Conservation (phyloP, 495 filamentous ascomycete species). For the Lophiostoma macrostomum region DNA sequence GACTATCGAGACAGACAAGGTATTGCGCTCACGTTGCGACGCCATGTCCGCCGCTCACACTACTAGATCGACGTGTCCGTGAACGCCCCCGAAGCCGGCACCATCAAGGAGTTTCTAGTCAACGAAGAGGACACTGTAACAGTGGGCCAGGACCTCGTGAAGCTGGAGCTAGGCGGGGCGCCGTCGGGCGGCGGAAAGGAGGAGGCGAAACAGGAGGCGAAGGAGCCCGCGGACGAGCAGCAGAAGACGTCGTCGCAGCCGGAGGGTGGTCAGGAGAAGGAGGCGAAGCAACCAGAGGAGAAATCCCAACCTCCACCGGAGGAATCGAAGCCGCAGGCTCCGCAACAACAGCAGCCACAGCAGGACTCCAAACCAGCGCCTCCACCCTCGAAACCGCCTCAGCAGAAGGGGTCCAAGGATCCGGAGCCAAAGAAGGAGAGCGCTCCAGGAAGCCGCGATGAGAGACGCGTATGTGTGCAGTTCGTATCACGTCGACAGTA, state of each 20-base stretch:
- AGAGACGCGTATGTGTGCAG: constrained; percentile 67
- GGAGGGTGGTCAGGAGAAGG: constrained; percentile 35
- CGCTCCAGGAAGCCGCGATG: constrained; percentile 72
- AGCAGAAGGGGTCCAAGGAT: constrained; percentile 41
- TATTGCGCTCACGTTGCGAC: constrained; percentile 41
- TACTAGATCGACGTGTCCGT: constrained; percentile 87
- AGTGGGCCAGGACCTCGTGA: constrained; percentile 88
- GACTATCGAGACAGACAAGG: constrained; percentile 99
- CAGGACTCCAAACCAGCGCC: constrained; percentile 35
- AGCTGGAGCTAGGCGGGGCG: constrained; percentile 72
- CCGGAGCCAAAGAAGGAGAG: constrained; percentile 50
- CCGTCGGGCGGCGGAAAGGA: constrained; percentile 54
- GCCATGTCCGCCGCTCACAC: background rate
- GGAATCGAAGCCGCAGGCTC: constrained; percentile 28
- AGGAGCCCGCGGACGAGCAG: constrained; percentile 51
- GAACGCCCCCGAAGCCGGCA: constrained; percentile 89
- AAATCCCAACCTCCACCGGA: constrained; percentile 35
- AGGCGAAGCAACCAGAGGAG: constrained; percentile 33
- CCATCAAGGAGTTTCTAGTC: constrained; percentile 85
- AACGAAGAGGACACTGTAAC: constrained; percentile 94
- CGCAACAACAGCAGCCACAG: constrained; percentile 32
- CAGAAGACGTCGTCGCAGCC: constrained; percentile 47
- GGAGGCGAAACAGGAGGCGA: constrained; percentile 52
- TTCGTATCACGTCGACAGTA: background rate
- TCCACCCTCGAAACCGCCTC: constrained; percentile 38